Conservation (phyloP, 2,329 filamentous ascomycete species). For the Cladosporium sp. region DNA sequence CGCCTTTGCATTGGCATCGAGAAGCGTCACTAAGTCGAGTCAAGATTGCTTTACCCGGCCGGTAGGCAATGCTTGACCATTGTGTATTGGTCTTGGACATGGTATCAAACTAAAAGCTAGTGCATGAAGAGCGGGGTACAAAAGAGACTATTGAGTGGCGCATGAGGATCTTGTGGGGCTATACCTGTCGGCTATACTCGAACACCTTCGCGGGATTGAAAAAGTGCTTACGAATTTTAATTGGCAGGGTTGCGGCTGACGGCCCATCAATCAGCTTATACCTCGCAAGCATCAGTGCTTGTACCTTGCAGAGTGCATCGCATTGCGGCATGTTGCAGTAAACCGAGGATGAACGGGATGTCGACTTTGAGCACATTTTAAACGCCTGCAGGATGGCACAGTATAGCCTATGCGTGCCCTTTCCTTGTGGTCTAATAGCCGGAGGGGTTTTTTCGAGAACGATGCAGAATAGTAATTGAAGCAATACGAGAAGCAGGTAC, state of each 20-base stretch:
- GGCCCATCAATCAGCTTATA: not conserved
- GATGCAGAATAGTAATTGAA: not conserved
- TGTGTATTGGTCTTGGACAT: not conserved
- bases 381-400: not conserved
- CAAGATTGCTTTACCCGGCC: not conserved
- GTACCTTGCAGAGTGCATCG: not conserved
- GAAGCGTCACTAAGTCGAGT: not conserved
- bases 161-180: constrained; percentile 11
- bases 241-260: not conserved
- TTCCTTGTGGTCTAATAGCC: not conserved
- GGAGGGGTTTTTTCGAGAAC: not conserved
- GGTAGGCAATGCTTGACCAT: not conserved
- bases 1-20: not conserved
- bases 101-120: not conserved
- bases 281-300: not conserved
- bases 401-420: constrained; percentile 2
- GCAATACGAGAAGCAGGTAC: not conserved
- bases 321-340: not conserved
- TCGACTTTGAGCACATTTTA: not conserved
- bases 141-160: constrained; percentile 2
- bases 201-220: no score
- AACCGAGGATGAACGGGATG: not conserved
- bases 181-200: constrained; percentile 14
- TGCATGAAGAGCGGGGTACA: constrained; percentile 11
- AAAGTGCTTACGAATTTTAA: not conserved